Percentiles rank a stretch among this genome's conserved stretches.
phyloP scores from a whole-genome alignment of 108 stramenopile species.

The Conticribra guillardii region DNA sequence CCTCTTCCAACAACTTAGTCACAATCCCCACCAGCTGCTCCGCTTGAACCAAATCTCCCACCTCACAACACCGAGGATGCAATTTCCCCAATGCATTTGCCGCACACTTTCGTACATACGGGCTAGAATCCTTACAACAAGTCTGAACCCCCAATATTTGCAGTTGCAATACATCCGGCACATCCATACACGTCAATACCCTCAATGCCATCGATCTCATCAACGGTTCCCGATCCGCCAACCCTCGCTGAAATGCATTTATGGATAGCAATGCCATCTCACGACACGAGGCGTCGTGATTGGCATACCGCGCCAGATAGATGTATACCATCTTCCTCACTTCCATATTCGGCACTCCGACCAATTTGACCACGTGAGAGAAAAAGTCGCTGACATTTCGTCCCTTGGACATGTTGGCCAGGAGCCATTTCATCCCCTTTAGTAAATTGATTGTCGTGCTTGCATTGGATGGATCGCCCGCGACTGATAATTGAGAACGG shows the following conservation, averaged over 20 bases:
- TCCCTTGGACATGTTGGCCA: constrained; percentile 96
- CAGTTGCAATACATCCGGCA: constrained; percentile 97
- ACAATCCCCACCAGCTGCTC: constrained; percentile 66
- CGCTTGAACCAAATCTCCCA: constrained; percentile 52
- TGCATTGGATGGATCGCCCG: constrained; percentile 76
- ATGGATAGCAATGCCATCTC: constrained; percentile 95
- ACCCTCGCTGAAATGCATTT: constrained; percentile 97
- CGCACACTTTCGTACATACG: constrained; percentile 98
- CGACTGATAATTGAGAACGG: constrained; percentile 62
- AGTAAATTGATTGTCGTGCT: constrained; percentile 76
- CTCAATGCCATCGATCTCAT: constrained; percentile 96
- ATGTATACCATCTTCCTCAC: constrained; percentile 99
- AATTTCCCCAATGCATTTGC: constrained; percentile 95
- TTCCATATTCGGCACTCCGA: constrained; percentile 89
- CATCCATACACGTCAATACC: constrained; percentile 95
- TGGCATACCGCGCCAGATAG: constrained; percentile 94
- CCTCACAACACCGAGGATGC: constrained; percentile 57
- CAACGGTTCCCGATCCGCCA: constrained; percentile 92
- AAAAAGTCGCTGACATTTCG: constrained; percentile 97
- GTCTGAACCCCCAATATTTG: constrained; percentile 97
- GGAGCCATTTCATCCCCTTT: constrained; percentile 98
- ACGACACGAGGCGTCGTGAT: constrained; percentile 90
- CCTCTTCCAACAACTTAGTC: constrained; percentile 66
- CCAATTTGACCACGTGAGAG: constrained; percentile 95
- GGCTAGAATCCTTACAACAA: constrained; percentile 88